A percentile compares a stretch with the other conserved stretches of the same genome.
These are phyloP conservation scores for Aspergillus hancockii DNA, from an alignment of 495 filamentous ascomycete genomes.

Conservation along the genomic window DNA sequence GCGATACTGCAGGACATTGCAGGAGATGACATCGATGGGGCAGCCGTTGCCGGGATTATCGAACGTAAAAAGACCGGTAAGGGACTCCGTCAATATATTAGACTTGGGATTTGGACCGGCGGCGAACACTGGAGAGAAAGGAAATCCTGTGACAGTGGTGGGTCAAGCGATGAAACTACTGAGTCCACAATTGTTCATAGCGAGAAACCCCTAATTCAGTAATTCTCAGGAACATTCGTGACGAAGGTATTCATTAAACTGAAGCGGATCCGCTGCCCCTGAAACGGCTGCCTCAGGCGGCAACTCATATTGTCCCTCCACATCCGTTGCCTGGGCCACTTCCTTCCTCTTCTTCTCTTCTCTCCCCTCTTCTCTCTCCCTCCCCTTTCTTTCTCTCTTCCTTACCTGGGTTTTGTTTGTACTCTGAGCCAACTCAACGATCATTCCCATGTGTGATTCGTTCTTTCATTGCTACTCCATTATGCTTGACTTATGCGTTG, in stretches of 20 bases:
- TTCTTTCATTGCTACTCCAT: constrained; percentile 2
- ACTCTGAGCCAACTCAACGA: not conserved
- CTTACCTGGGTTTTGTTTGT: constrained; percentile 10
- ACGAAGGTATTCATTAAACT: constrained; percentile 7
- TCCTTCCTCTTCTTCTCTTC: constrained; percentile 8
- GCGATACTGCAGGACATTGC: not conserved
- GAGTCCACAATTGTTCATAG: constrained; percentile 1
- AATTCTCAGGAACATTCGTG: not conserved
- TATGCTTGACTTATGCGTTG: constrained; percentile 9
- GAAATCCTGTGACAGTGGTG: not conserved
- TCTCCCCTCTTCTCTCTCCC: constrained; percentile 8
- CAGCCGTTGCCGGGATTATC: not conserved
- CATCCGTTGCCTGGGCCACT: constrained; percentile 7
- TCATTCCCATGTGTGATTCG: constrained; percentile 1
- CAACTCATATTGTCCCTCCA: constrained; percentile 10
- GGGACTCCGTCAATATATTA: constrained; percentile 1
- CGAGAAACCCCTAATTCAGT: not conserved
- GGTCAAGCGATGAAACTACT: not conserved
- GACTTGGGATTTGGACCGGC: too few relatives aligned
- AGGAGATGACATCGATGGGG: constrained; percentile 3
- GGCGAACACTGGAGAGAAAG: not conserved
- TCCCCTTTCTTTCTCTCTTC: constrained; percentile 8
- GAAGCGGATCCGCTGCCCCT: constrained; percentile 8
- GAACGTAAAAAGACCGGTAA: not conserved
- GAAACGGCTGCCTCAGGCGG: constrained; percentile 10